Conservation (phyloP, 106 monocot species). For the Apostasia shenzhenica region DNA sequence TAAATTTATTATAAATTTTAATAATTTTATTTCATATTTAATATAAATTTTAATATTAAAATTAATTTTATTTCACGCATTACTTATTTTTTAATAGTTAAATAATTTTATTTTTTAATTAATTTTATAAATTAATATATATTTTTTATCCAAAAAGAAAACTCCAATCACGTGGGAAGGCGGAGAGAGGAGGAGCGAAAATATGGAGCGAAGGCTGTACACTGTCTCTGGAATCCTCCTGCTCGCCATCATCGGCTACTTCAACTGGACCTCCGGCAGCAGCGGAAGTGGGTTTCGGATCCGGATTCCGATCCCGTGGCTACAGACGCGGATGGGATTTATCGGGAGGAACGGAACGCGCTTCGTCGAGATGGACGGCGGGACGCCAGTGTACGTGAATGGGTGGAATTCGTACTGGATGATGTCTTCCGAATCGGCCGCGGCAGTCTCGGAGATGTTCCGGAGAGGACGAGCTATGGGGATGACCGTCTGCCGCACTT, state of each 20-base stretch:
- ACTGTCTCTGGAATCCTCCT: slow-evolving; percentile 38
- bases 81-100: too few species aligned
- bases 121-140: too few species aligned
- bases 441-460: slow-evolving; percentile 53
- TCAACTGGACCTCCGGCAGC: slow-evolving; percentile 31
- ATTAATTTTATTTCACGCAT: too few species aligned
- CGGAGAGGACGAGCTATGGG: slow-evolving; percentile 52
- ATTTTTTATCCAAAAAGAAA: too few species aligned
- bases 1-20: too few species aligned
- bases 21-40: too few species aligned
- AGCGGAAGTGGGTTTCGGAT: slow-evolving; percentile 1
- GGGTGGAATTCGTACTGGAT: slow-evolving; percentile 98
- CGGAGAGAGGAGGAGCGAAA: not conserved
- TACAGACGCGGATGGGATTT: slow-evolving; percentile 56
- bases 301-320: slow-evolving; percentile 56
- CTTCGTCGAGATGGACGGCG: slow-evolving; percentile 33
- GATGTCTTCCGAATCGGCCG: slow-evolving; percentile 24
- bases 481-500: slow-evolving; percentile 70
- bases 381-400: slow-evolving; percentile 44
- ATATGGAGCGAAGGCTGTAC: slow-evolving; percentile 28
- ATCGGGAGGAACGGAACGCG: slow-evolving; percentile 39
- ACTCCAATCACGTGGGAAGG: not conserved
- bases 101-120: too few species aligned
- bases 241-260: slow-evolving; percentile 36
- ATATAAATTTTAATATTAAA: too few species aligned